Conservation (phyloP, 139 green algal species). For the Haematococcus sp. region DNA sequence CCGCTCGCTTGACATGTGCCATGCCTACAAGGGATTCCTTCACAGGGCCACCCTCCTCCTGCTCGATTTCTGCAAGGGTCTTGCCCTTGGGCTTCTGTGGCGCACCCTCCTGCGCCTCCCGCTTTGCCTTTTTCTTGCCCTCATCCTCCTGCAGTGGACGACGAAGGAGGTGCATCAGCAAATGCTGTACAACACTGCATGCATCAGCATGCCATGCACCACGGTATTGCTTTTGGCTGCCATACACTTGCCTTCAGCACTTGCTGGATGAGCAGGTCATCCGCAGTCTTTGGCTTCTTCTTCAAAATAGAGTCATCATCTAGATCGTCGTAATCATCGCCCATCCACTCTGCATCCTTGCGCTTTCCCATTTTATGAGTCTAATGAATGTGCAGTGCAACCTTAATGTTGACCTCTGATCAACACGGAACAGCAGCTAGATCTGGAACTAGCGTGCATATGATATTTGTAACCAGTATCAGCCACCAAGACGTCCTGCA, state of each 20-base stretch:
- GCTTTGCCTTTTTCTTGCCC: neutral
- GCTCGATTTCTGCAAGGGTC: constrained; percentile 61
- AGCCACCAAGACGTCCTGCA: too few relatives aligned
- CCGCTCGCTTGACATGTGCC: constrained; percentile 54
- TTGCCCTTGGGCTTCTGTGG: constrained; percentile 22
- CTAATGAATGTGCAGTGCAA: too few relatives aligned
- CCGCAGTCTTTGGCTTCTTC: neutral
- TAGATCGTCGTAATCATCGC: neutral
- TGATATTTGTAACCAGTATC: too few relatives aligned
- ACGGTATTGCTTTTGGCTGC: too few relatives aligned
- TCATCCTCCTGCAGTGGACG: neutral
- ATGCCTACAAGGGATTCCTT: constrained; percentile 65
- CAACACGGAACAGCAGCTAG: too few relatives aligned
- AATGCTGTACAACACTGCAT: too few relatives aligned
- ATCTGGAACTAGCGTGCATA: too few relatives aligned
- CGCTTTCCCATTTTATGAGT: too few relatives aligned
- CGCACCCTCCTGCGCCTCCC: neutral
- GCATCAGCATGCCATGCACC: too few relatives aligned
- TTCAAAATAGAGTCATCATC: neutral
- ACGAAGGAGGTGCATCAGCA: too few relatives aligned
- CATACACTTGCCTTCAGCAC: neutral
- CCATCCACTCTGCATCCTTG: constrained; percentile 16
- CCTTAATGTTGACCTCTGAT: too few relatives aligned
- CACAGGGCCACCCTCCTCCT: constrained; percentile 60
- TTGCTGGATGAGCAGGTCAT: neutral